Base-by-base conservation (phyloP, 2,329 filamentous ascomycete genomes). In the Penicillium concentricum region DNA sequence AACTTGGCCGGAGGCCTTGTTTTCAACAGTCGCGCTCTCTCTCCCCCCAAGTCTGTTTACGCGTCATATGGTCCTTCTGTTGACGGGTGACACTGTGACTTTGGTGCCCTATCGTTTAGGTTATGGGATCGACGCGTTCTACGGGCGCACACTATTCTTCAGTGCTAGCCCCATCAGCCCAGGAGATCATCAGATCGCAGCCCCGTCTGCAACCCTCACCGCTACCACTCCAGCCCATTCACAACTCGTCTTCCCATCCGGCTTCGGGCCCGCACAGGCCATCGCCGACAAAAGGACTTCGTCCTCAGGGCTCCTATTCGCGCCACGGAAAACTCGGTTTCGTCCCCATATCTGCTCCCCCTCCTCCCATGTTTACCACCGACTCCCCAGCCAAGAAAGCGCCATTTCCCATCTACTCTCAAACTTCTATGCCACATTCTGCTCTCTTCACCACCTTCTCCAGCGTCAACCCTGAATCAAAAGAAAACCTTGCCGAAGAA, bases 261-360 rank as follows among this genome's bases (percentile, higher is more conserved):
- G 77, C 83, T 22, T 73, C 79, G 52, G 68, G 59, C 69, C 74
- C 63, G 63, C 78, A 66, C 76, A 81, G 79, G 68, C 82, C 81
- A 56, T 95, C 90, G 53, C 91, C 90, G 12, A 83, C 82, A 67
- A 95, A 94, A 76, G 75, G 81, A 34, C 74, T 76, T 54, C 79
- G 80, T 64, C 78, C 78, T 65, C 76, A 77, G 41, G 82, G 83
- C 60, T 86, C 87, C 4, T 60, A 68, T 59, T 45, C 87, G 82
- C 38, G 81, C 81, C 61, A 82, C 82, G 66, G 84, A 82, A 61
- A 82, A 87, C 64, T 82, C 80, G 66, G 81, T 80, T 73, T 84
- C 67, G 79, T 94, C 61, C 87, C 88, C 69, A 82, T 85, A 49
- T 76, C 74, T 59, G 75, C 78, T 44, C 78, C 79, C 45, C 65